phyloP scores from a whole-genome alignment of 352 stramenopile species.

The Globisporangium megalacanthum region DNA sequence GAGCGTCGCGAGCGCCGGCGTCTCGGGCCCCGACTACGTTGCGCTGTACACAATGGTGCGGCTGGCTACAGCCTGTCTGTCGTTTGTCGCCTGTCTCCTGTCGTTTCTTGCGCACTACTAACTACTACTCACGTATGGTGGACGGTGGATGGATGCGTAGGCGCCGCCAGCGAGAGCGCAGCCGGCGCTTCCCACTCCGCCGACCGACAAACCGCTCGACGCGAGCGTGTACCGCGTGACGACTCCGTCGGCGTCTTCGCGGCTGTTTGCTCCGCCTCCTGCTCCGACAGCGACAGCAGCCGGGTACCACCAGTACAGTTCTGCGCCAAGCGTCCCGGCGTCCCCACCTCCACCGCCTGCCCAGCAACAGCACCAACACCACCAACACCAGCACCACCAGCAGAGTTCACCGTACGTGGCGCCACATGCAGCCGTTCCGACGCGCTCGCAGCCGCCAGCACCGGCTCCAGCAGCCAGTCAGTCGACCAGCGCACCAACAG shows the following conservation, averaged over 20 bases:
- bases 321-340: not conserved
- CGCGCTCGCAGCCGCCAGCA: slow-evolving; percentile 1
- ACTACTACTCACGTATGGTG: not conserved
- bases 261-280: slow-evolving; percentile 25
- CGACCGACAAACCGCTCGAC: slow-evolving; percentile 21
- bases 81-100: slow-evolving; percentile 1
- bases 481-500: slow-evolving; percentile 3
- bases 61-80: not conserved
- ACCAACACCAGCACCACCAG: slow-evolving; percentile 1
- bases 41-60: slow-evolving; percentile 62
- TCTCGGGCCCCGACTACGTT: slow-evolving; percentile 82
- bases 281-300: not conserved
- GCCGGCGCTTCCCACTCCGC: slow-evolving; percentile 37
- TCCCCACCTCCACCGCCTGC: slow-evolving; percentile 5
- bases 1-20: slow-evolving; percentile 68
- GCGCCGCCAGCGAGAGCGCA: slow-evolving; percentile 35
- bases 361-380: slow-evolving; percentile 7
- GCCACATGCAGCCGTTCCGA: slow-evolving; percentile 1
- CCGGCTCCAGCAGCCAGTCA: slow-evolving; percentile 6
- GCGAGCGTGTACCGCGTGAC: slow-evolving; percentile 8
- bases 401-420: slow-evolving; percentile 12
- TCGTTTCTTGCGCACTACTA: not conserved
- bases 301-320: slow-evolving; percentile 4
- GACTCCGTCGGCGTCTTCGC: slow-evolving; percentile 11
- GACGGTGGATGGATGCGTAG: slow-evolving; percentile 12